Evolutionary conservation across 1,284 basidiomycete genomes (phyloP).

Genomic region (Pseudozyma thailandica): DNA sequence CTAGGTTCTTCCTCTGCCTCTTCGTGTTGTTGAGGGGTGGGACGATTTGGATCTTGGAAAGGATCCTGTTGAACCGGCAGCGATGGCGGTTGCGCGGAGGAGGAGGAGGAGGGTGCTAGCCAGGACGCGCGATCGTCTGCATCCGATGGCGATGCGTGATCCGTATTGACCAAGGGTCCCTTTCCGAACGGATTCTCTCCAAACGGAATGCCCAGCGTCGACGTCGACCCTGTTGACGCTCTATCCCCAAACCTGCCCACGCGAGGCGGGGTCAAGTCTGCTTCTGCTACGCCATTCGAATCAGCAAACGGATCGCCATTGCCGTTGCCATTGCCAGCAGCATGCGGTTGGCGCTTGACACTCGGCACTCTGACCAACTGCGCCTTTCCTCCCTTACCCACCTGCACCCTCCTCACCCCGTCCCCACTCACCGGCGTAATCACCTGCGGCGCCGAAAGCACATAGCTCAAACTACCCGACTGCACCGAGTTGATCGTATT

Average conservation of each 20-base stretch:
- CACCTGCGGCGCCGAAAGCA: conserved; percentile 44
- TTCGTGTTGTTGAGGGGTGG: background rate
- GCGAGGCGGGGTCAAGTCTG: conserved; percentile 10
- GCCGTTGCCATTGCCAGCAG: no score
- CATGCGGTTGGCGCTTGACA: conserved; percentile 23
- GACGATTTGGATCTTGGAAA: conserved; percentile 5
- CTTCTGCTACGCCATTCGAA: conserved; percentile 6
- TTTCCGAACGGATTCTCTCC: conserved; percentile 34
- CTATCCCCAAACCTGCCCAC: conserved; percentile 9
- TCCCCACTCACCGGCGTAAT: conserved; percentile 42
- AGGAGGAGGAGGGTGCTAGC: no score
- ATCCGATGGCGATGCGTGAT: conserved; percentile 13
- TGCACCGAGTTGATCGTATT: conserved; percentile 35
- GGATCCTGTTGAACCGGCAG: conserved; percentile 17
- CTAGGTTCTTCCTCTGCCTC: background rate
- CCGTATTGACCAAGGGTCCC: background rate
- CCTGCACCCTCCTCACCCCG: conserved; percentile 33
- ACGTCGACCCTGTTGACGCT: conserved; percentile 15
- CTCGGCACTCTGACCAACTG: conserved; percentile 34
- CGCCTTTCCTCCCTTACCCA: conserved; percentile 47
- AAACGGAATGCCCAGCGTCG: conserved; percentile 46
- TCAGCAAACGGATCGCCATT: background rate
- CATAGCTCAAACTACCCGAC: conserved; percentile 32
- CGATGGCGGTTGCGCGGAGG: no score
- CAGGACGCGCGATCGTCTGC: conserved; percentile 14